phyloP scores from a whole-genome alignment of 208 protist genomes.

The Leishmania amazonensis region DNA sequence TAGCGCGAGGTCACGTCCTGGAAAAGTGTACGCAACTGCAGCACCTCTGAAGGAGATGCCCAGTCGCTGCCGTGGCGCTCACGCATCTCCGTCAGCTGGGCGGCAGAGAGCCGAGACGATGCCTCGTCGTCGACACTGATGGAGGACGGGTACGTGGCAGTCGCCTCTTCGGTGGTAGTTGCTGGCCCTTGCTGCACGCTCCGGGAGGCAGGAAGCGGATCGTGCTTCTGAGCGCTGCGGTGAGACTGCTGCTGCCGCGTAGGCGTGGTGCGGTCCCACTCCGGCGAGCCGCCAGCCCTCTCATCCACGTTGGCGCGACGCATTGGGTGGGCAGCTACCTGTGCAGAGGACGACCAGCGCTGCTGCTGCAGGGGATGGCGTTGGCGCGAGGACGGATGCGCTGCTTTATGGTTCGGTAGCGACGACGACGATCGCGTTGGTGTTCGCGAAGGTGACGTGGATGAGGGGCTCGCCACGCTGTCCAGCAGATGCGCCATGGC shows the following conservation, averaged over 20 bases:
- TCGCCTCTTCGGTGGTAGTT: background rate
- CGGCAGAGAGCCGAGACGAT: slow-evolving; percentile 1
- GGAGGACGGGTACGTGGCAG: slow-evolving; percentile 2
- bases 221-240: background rate
- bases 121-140: slow-evolving; percentile 5
- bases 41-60: slow-evolving; percentile 77
- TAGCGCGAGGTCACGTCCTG: slow-evolving; percentile 41
- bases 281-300: background rate
- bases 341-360: background rate
- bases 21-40: slow-evolving; percentile 54
- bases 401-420: background rate
- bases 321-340: background rate
- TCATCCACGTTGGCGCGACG: background rate
- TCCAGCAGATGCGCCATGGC: slow-evolving; percentile 33
- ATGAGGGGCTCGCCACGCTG: slow-evolving; percentile 25
- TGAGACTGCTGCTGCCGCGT: background rate
- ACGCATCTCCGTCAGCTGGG: background rate
- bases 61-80: slow-evolving; percentile 37
- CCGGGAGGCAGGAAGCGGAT: background rate
- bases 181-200: background rate
- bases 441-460: slow-evolving; percentile 13
- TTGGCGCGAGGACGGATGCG: background rate
- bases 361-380: slow-evolving; percentile 5
- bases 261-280: background rate
- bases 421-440: slow-evolving; percentile 15